Evolutionary conservation across 2,329 filamentous ascomycete species (phyloP).

Genomic region (Lachnellula occidentalis): DNA sequence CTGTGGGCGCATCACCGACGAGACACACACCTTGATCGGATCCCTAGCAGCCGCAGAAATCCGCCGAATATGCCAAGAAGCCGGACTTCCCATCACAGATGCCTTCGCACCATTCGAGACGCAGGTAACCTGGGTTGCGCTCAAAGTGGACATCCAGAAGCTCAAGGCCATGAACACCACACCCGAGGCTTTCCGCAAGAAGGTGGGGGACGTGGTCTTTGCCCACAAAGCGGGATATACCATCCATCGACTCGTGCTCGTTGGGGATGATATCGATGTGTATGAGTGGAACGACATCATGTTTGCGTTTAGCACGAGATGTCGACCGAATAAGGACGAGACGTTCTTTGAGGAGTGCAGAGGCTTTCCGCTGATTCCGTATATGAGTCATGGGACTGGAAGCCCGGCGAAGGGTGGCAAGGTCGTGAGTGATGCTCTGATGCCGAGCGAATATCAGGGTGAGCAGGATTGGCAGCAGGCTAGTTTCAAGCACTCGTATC

Average conservation of each 20-base stretch:
- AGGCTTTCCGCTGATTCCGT: no score
- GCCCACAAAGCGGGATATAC: slow-evolving; percentile 37
- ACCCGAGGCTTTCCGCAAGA: slow-evolving; percentile 34
- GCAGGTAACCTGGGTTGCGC: slow-evolving; percentile 42
- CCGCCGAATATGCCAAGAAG: slow-evolving; percentile 31
- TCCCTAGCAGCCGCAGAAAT: slow-evolving; percentile 41
- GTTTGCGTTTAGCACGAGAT: no score
- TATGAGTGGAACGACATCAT: no score
- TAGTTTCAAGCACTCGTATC: slow-evolving; percentile 34
- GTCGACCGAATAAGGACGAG: no score
- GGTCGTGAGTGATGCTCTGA: slow-evolving; percentile 26
- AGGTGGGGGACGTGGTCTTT: slow-evolving; percentile 40
- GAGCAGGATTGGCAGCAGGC: slow-evolving; percentile 31
- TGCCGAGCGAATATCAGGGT: slow-evolving; percentile 38
- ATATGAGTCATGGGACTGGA: no score
- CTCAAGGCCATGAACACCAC: slow-evolving; percentile 50
- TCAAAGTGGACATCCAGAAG: slow-evolving; percentile 53
- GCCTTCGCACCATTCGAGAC: slow-evolving; percentile 41
- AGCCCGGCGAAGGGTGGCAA: no score
- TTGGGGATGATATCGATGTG: slow-evolving; percentile 44
- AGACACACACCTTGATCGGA: slow-evolving; percentile 38
- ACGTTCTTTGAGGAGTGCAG: no score
- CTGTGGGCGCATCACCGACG: slow-evolving; percentile 40
- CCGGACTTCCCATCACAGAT: slow-evolving; percentile 39
- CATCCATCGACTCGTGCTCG: slow-evolving; percentile 41